Evolutionary conservation across 352 stramenopile species (phyloP).

Genomic region (Aphanomyces astaci): DNA sequence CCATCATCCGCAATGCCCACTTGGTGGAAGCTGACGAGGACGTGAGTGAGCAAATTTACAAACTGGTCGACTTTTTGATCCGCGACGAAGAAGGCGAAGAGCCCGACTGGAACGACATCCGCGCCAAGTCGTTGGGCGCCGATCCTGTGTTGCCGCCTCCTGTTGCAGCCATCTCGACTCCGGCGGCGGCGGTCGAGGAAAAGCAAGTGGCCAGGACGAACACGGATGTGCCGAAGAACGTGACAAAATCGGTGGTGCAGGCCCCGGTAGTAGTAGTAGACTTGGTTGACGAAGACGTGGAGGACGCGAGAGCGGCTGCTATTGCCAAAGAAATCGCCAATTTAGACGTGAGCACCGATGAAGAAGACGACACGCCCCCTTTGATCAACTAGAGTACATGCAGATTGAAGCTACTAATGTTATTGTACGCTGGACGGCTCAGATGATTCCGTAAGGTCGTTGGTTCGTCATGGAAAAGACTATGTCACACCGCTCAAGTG

Average conservation of each 20-base stretch:
- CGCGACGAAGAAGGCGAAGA: constrained; percentile 81
- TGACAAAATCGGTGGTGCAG: constrained; percentile 7
- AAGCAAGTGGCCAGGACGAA: constrained; percentile 10
- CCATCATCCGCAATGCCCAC: constrained; percentile 76
- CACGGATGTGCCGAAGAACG: constrained; percentile 1
- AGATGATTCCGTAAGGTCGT: neutral
- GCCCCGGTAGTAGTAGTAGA: neutral
- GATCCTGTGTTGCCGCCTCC: constrained; percentile 33
- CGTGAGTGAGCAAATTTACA: constrained; percentile 83
- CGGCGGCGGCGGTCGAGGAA: constrained; percentile 6
- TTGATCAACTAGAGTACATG: neutral
- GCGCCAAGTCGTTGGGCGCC: constrained; percentile 50
- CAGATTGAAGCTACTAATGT: too few relatives aligned
- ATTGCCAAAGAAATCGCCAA: constrained; percentile 59
- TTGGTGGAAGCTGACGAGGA: constrained; percentile 73
- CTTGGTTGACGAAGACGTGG: constrained; percentile 54
- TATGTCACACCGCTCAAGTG: neutral
- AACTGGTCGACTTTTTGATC: constrained; percentile 82
- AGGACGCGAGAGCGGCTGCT: constrained; percentile 52
- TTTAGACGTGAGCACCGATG: constrained; percentile 79
- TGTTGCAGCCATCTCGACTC: constrained; percentile 23
- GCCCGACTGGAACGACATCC: constrained; percentile 72
- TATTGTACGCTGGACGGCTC: neutral
- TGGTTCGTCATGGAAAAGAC: neutral
- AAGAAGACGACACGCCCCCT: constrained; percentile 46